Evolutionary conservation across 495 filamentous ascomycete genomes (phyloP), one percentile per base, ranked within the genome.

Genomic region (Aspergillus wentii): DNA sequence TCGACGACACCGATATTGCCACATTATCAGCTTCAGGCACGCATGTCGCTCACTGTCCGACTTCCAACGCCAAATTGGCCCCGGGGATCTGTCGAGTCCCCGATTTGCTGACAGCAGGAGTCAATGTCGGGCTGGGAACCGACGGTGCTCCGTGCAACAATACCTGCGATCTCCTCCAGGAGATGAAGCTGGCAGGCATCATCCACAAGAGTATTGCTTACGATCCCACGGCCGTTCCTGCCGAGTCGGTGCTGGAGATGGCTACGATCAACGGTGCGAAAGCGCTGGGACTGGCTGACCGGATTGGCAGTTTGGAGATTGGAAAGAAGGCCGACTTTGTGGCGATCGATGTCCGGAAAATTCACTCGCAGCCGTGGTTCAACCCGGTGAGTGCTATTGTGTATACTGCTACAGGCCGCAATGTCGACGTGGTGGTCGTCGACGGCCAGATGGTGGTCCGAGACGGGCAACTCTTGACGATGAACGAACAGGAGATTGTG

Each of bases 311-410:
- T 47, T 41, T 78, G 30, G 69, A 73, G 38, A 52, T 68, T 0
- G 72, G 72, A 4, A 78, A 78, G 57, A 74, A 74, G 44, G 74
- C 74, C 3, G 72, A 76, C 44, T 71, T 78, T 38, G 71, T 75
- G 15, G 62, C 63, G 10, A 49, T 73, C 34, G 65, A 73, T 48
- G 52, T 62, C 7, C 60, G 61, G 1, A 53, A 59, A 0, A 55
- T 63, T 3, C 48, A 55, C 17, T 43, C 35, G 33, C 56, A 61
- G 48, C 62, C 60, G 7, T 64, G 58, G 53, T 53, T 59, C 26
- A 66, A 61, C 30, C 53, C 69, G 1, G 66, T 66, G 8, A 71
- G 64, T 32, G 67, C 64, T 0, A 57, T 75, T 4, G 69, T 75
- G 0, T 71, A 75, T 51, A 60, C 61, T 16, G 66, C 58, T 5